Conservation (phyloP, 2,329 filamentous ascomycete species). For the Ophiostoma quercus region DNA sequence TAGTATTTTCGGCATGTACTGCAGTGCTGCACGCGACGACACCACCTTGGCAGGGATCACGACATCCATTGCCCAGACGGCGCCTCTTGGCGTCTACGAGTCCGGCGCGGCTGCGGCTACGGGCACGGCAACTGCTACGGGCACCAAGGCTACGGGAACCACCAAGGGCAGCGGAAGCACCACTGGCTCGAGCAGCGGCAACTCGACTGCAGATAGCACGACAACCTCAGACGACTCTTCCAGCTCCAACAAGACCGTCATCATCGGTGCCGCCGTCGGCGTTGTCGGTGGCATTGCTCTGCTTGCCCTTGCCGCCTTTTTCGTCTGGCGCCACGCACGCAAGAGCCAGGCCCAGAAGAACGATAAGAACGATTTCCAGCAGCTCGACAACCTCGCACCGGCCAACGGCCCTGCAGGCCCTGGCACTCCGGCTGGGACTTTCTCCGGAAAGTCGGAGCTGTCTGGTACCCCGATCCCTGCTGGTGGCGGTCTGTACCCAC, state of each 20-base stretch:
- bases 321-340: conserved; percentile 32
- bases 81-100: conserved; percentile 12
- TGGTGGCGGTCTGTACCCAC: conserved; percentile 9
- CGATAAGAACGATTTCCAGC: conserved; percentile 21
- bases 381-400: conserved; percentile 23
- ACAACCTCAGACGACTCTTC: background rate
- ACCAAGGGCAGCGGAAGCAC: conserved; percentile 19
- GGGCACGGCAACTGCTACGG: background rate
- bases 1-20: conserved; percentile 44
- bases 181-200: background rate
- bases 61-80: conserved; percentile 33
- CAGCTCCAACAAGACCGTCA: conserved; percentile 33
- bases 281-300: conserved; percentile 33
- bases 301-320: conserved; percentile 37
- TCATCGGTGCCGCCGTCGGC: conserved; percentile 36
- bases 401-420: background rate
- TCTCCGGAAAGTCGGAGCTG: conserved; percentile 33
- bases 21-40: conserved; percentile 44
- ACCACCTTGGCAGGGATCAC: conserved; percentile 39
- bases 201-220: background rate
- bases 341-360: conserved; percentile 28
- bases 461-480: conserved; percentile 26
- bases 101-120: background rate
- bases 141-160: background rate
- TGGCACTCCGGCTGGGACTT: conserved; percentile 25